These are phyloP conservation scores for Penicillium sp. DNA, from an alignment of 2,329 filamentous ascomycete species.

Conservation along the genomic window DNA sequence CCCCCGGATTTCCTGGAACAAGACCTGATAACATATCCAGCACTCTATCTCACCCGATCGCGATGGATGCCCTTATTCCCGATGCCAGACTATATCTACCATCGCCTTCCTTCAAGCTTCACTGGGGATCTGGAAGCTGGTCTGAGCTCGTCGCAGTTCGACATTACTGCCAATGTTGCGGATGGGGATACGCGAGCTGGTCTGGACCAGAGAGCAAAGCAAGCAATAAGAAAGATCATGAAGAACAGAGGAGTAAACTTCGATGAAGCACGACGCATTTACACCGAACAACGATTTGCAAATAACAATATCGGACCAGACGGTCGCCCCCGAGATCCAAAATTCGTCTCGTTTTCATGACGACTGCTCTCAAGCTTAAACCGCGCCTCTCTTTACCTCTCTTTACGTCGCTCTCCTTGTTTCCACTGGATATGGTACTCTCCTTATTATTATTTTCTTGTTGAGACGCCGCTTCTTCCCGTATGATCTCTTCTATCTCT, in stretches of 20 bases:
- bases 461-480: too few species aligned
- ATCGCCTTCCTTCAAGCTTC: constrained; percentile 77
- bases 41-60: constrained; percentile 78
- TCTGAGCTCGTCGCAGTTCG: constrained; percentile 80
- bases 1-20: constrained; percentile 7
- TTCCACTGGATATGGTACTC: too few species aligned
- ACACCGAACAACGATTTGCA: constrained; percentile 83
- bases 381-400: neutral
- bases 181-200: constrained; percentile 78
- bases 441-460: too few species aligned
- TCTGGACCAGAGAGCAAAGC: constrained; percentile 78
- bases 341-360: constrained; percentile 90
- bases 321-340: constrained; percentile 85
- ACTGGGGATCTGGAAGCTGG: constrained; percentile 85
- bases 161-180: constrained; percentile 78
- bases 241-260: constrained; percentile 80
- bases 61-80: constrained; percentile 76
- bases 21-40: constrained; percentile 41
- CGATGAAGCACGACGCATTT: constrained; percentile 85
- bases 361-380: neutral
- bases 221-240: constrained; percentile 88
- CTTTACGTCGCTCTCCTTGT: neutral
- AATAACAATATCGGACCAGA: constrained; percentile 88
- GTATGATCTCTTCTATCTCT: too few species aligned
- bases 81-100: constrained; percentile 71